Conservation (phyloP, 129 eudicot species). For the Tagetes patula region DNA sequence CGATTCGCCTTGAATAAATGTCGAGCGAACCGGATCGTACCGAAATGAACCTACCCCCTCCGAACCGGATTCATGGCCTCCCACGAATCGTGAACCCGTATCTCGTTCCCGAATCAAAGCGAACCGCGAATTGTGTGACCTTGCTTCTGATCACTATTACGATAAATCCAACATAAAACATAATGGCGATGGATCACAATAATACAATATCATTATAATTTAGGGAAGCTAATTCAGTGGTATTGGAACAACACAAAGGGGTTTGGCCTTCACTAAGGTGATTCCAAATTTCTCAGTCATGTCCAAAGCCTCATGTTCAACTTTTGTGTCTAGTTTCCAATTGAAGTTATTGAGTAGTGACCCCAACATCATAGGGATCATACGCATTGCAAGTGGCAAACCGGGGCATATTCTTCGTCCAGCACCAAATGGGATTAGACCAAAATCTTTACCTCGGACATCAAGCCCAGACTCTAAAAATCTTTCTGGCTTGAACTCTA, state of each 20-base stretch:
- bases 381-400: neutral
- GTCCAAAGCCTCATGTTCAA: neutral
- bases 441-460: neutral
- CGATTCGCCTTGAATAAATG: too few species aligned
- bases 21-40: too few species aligned
- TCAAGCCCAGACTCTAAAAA: neutral
- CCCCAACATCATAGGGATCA: conserved; percentile 1
- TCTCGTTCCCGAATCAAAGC: too few species aligned
- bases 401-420: conserved; percentile 17
- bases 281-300: neutral
- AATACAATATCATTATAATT: neutral
- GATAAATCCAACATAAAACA: too few species aligned
- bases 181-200: neutral
- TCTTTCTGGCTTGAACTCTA: conserved; percentile 11
- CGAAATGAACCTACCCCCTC: too few species aligned
- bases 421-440: conserved; percentile 6
- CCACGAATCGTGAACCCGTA: too few species aligned
- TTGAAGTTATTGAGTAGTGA: conserved; percentile 6
- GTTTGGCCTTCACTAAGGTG: neutral
- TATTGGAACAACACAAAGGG: neutral
- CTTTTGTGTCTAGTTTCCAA: neutral
- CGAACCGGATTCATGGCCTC: too few species aligned
- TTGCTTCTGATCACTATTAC: too few species aligned
- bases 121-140: too few species aligned
- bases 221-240: neutral